Conservation (phyloP, 2,329 filamentous ascomycete species). For the Botrytis aclada region DNA sequence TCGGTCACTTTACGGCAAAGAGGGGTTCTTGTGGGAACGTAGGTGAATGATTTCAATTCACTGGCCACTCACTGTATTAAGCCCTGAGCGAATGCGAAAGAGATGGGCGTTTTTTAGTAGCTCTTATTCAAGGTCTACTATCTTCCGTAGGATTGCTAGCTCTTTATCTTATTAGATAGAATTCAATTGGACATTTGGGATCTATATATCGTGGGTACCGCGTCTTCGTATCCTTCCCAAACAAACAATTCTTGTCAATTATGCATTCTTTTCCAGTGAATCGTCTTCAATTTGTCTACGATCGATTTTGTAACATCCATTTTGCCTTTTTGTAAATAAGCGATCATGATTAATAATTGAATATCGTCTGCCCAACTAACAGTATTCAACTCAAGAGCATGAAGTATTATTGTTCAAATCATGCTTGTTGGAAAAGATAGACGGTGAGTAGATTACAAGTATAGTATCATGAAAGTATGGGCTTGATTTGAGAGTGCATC, state of each 20-base stretch:
- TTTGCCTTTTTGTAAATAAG: not conserved
- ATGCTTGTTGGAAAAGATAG: fast-evolving
- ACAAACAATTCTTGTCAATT: not conserved
- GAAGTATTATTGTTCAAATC: not conserved
- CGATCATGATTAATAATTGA: not conserved
- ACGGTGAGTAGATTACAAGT: not conserved
- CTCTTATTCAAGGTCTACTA: too few relatives aligned
- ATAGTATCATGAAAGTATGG: not conserved
- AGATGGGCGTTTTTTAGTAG: too few relatives aligned
- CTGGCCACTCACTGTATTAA: too few relatives aligned
- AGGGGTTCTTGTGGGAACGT: not conserved
- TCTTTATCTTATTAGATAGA: too few relatives aligned
- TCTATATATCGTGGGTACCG: too few relatives aligned
- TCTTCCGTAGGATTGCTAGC: too few relatives aligned
- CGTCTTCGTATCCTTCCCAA: too few relatives aligned
- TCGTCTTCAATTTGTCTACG: not conserved
- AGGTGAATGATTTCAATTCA: too few relatives aligned
- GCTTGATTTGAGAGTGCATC: not conserved
- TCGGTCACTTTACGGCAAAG: too few relatives aligned
- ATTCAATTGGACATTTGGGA: too few relatives aligned
- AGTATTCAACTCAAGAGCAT: not conserved
- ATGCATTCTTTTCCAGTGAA: not conserved
- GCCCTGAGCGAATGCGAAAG: too few relatives aligned
- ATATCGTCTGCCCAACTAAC: not conserved
- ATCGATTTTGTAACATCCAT: not conserved